These are phyloP conservation scores for Dryas octopetala DNA, from an alignment of 306 rosid species.

Conservation along the genomic window DNA sequence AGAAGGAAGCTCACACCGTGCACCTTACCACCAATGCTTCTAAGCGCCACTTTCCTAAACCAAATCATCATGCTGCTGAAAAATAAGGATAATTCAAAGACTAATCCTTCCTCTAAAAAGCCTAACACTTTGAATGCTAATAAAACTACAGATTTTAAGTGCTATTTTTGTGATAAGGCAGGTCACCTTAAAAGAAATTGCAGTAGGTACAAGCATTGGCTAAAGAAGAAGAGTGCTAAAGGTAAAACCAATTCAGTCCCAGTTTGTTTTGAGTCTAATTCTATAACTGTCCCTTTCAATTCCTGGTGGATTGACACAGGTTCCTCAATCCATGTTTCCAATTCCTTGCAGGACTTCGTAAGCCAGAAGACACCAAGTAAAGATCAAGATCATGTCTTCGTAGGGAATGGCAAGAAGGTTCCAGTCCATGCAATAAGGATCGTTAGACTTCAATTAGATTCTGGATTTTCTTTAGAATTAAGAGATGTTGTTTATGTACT, in stretches of 20 bases:
- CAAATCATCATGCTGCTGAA: not conserved
- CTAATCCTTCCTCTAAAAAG: too few relatives aligned
- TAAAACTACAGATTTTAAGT: too few relatives aligned
- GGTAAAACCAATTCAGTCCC: not conserved
- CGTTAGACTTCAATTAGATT: not conserved
- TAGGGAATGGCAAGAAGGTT: not conserved
- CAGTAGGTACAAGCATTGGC: not conserved
- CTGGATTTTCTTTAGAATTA: not conserved
- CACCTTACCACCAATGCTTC: not conserved
- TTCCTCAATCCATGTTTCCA: not conserved
- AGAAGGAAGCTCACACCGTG: too few relatives aligned
- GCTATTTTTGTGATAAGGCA: too few relatives aligned
- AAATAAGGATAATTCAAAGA: too few relatives aligned
- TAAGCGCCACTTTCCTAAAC: too few relatives aligned
- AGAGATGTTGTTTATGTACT: not conserved
- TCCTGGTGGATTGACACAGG: constrained; percentile 8
- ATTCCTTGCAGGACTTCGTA: not conserved
- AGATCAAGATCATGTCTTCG: not conserved
- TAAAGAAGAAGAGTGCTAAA: not conserved
- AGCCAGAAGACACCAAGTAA: not conserved
- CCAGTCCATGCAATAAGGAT: not conserved
- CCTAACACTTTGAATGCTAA: too few relatives aligned
- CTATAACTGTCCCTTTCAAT: not conserved
- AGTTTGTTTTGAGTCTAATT: constrained; percentile 10
- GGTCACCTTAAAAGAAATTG: not conserved